phyloP scores from a whole-genome alignment of 345 rosid species.

The Crucihimalaya himalaica region DNA sequence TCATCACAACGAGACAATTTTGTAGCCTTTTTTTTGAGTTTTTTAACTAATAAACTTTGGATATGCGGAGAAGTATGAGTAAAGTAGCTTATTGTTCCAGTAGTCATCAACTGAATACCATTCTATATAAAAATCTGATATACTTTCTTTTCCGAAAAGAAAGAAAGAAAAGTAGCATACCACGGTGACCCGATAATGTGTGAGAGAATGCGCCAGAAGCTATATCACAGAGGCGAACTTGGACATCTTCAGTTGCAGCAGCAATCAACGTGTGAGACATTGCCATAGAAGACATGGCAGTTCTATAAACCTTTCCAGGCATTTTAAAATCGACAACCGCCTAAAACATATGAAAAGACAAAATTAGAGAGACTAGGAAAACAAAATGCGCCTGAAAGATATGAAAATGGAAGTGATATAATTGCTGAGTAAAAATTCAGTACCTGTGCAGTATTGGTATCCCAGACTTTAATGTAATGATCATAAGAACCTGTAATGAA shows the following conservation, averaged over 20 bases:
- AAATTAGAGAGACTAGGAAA: neutral
- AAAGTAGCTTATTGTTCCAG: conserved; percentile 14
- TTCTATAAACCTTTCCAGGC: conserved; percentile 93
- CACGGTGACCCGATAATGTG: conserved; percentile 94
- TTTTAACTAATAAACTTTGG: neutral
- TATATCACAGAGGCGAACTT: conserved; percentile 93
- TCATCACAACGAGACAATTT: conserved; percentile 30
- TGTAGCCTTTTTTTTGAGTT: neutral
- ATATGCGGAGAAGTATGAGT: conserved; percentile 3
- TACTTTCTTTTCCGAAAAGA: neutral
- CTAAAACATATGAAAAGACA: conserved; percentile 40
- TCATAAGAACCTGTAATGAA: conserved; percentile 87
- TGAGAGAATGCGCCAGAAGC: conserved; percentile 90
- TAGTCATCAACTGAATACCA: neutral
- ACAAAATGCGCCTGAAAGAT: neutral
- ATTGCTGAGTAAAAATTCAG: neutral
- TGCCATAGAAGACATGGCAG: conserved; percentile 91
- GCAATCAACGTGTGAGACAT: conserved; percentile 89
- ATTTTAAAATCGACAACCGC: conserved; percentile 80
- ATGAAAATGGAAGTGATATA: neutral
- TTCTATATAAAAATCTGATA: neutral
- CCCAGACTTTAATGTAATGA: conserved; percentile 87
- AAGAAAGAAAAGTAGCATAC: conserved; percentile 46
- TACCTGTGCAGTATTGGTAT: conserved; percentile 86
- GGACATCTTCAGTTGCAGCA: conserved; percentile 93